Evolutionary conservation across 176 grass and related monocot genomes (phyloP).

Genomic region (Musa beccarii): DNA sequence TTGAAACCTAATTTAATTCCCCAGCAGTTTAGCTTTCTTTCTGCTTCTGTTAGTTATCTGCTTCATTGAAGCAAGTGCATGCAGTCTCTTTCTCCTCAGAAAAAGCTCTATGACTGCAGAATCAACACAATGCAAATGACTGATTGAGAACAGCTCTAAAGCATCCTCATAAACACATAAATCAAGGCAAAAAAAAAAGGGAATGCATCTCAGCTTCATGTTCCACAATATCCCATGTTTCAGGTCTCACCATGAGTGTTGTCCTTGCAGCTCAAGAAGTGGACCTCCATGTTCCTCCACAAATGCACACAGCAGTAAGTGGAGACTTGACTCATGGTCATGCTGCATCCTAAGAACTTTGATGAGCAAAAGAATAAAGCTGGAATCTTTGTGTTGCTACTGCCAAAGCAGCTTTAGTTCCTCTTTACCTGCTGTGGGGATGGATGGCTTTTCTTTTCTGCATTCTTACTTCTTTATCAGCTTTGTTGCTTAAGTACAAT

Average conservation of each 20-base stretch:
- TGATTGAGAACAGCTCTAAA: no score
- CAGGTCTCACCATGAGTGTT: neutral
- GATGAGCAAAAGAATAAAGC: neutral
- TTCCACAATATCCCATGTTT: neutral
- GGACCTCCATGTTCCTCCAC: neutral
- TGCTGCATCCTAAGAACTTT: neutral
- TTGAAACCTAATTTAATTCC: no score
- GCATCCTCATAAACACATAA: no score
- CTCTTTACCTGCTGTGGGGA: neutral
- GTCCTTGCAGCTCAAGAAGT: neutral
- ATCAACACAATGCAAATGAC: no score
- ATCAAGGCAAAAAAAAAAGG: no score
- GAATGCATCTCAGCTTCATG: no score
- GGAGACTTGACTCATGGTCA: neutral
- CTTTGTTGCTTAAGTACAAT: no score
- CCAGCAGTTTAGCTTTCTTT: no score
- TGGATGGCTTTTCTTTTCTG: neutral
- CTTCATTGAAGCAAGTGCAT: no score
- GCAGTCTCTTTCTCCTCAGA: no score
- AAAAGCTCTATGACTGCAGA: no score
- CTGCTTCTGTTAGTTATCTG: no score
- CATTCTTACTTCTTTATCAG: neutral
- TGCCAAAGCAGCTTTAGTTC: constrained; percentile 8
- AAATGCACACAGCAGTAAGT: neutral
- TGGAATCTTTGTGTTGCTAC: constrained; percentile 2